Evolutionary conservation across 208 protist species (phyloP).

Genomic region (Histomonas meleagridis): DNA sequence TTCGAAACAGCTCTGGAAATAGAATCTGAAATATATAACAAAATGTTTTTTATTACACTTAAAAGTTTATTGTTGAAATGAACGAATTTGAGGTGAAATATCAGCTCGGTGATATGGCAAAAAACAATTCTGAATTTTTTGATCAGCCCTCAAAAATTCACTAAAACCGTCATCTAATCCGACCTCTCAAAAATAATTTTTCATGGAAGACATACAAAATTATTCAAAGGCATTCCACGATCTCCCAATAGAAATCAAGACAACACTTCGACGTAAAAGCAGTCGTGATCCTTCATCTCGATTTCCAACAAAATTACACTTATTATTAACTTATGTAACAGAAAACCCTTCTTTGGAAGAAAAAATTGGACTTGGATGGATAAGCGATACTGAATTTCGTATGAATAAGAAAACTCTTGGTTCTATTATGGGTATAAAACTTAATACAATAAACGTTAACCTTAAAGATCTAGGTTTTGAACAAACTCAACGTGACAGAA

Average conservation of each 20-base stretch:
- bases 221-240: too few species aligned
- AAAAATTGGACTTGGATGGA: conserved; percentile 9
- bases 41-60: too few species aligned
- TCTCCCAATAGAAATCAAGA: background rate
- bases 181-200: too few species aligned
- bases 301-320: background rate
- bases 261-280: background rate
- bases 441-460: conserved; percentile 25
- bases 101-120: too few species aligned
- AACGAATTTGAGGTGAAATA: too few species aligned
- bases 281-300: conserved; percentile 7
- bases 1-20: too few species aligned
- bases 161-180: too few species aligned
- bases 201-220: too few species aligned
- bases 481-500: background rate
- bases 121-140: too few species aligned
- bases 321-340: background rate
- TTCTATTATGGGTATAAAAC: background rate
- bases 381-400: background rate
- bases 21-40: too few species aligned
- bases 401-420: background rate
- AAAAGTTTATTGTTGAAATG: too few species aligned
- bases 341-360: background rate
- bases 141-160: too few species aligned
- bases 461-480: background rate